Evolutionary conservation across 331 rosid genomes (phyloP).

Genomic region (Quercus lobata): DNA sequence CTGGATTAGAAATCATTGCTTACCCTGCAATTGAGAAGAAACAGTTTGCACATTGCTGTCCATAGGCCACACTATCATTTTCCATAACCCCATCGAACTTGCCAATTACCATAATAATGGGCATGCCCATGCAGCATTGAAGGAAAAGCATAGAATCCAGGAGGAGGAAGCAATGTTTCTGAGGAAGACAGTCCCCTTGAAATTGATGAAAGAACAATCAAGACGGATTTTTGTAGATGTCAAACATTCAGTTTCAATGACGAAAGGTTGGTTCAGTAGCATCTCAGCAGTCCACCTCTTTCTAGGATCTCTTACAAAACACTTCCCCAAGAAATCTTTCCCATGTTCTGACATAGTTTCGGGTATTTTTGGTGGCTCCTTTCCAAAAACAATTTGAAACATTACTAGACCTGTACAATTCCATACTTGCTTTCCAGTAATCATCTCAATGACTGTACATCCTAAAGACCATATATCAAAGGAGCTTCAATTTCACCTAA

Average conservation of each 20-base stretch:
- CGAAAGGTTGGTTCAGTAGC: not conserved
- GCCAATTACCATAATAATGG: too few species aligned
- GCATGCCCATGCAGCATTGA: too few species aligned
- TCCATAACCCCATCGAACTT: too few species aligned
- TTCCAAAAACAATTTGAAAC: too few species aligned
- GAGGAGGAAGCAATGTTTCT: too few species aligned
- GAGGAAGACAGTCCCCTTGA: not conserved
- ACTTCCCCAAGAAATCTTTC: not conserved
- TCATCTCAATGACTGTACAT: not conserved
- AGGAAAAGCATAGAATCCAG: too few species aligned
- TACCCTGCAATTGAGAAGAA: too few species aligned
- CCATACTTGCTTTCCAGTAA: not conserved
- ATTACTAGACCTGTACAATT: too few species aligned
- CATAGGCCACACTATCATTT: too few species aligned
- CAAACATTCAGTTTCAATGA: not conserved
- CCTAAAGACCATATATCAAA: slow-evolving; percentile 4
- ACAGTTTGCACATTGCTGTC: too few species aligned
- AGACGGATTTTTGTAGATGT: not conserved
- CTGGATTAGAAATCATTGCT: too few species aligned
- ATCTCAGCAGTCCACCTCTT: slow-evolving; percentile 1
- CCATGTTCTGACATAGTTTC: not conserved
- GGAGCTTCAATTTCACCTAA: not conserved
- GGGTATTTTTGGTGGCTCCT: not conserved
- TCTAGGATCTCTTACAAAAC: not conserved
- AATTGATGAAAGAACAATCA: not conserved